Evolutionary conservation across 2,329 filamentous ascomycete genomes (phyloP).

Genomic region (Sclerotinia subarctica): DNA sequence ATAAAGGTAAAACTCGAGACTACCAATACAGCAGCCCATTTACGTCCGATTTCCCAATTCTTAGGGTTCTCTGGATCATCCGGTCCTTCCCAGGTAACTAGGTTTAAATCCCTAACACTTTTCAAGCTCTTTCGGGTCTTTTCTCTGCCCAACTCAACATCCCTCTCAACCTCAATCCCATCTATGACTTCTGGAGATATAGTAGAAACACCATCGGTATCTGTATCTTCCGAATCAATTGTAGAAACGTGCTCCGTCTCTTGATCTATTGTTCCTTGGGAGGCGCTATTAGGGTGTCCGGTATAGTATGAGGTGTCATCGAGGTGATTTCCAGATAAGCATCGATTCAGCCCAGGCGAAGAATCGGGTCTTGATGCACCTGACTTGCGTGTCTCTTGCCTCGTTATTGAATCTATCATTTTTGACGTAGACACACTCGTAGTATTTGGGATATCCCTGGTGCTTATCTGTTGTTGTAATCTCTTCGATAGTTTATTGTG

Average conservation of each 20-base stretch:
- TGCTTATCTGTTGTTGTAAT: neutral
- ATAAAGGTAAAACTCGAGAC: conserved; percentile 47
- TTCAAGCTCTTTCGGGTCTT: conserved; percentile 25
- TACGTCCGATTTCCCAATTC: conserved; percentile 36
- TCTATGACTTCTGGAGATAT: conserved; percentile 31
- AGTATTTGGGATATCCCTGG: neutral
- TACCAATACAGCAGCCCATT: conserved; percentile 50
- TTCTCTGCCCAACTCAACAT: conserved; percentile 31
- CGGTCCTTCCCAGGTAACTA: conserved; percentile 33
- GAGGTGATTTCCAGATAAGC: conserved; percentile 30
- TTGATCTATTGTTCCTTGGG: neutral
- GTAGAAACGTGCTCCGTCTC: neutral
- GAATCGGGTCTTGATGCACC: conserved; percentile 22
- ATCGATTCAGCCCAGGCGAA: conserved; percentile 21
- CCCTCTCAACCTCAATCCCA: conserved; percentile 31
- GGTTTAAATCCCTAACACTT: conserved; percentile 31
- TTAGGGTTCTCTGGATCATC: conserved; percentile 35
- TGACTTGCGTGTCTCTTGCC: conserved; percentile 14
- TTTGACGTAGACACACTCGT: neutral
- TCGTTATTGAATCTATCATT: conserved; percentile 7
- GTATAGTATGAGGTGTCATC: conserved; percentile 28
- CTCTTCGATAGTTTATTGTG: neutral
- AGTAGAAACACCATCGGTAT: conserved; percentile 3
- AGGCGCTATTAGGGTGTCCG: neutral
- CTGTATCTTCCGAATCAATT: conserved; percentile 18